Conservation (phyloP, 2,329 filamentous ascomycete species). For the Talaromyces sp. region DNA sequence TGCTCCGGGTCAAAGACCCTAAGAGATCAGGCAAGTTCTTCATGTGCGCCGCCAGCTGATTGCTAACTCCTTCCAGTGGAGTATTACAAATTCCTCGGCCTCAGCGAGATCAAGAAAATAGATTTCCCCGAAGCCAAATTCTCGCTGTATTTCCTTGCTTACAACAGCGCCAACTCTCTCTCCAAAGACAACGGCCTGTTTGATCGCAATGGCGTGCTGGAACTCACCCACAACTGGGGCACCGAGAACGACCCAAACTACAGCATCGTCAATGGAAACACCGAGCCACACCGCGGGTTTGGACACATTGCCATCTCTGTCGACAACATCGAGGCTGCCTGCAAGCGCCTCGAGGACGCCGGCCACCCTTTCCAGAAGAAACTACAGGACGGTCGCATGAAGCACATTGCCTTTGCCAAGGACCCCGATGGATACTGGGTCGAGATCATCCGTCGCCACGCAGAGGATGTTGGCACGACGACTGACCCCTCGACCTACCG, state of each 20-base stretch:
- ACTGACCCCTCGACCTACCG: constrained; percentile 74
- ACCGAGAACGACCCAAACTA: constrained; percentile 80
- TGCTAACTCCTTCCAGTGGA: constrained; percentile 52
- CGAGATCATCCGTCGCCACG: constrained; percentile 59
- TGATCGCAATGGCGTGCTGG: constrained; percentile 83
- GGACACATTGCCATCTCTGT: constrained; percentile 82
- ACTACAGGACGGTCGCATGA: constrained; percentile 80
- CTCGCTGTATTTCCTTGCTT: constrained; percentile 91
- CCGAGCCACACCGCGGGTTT: constrained; percentile 77
- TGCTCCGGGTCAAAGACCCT: constrained; percentile 93
- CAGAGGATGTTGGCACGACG: constrained; percentile 64
- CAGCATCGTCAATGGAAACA: constrained; percentile 81
- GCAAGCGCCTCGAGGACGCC: constrained; percentile 80
- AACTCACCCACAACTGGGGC: constrained; percentile 80
- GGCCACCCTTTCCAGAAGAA: constrained; percentile 96
- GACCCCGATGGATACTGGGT: constrained; percentile 81
- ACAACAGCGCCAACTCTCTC: constrained; percentile 70
- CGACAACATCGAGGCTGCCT: constrained; percentile 82
- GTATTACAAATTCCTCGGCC: constrained; percentile 90
- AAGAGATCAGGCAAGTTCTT: constrained; percentile 61
- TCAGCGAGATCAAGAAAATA: constrained; percentile 76
- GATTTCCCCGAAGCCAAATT: constrained; percentile 85
- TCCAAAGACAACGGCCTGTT: constrained; percentile 69
- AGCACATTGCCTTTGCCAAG: constrained; percentile 80
- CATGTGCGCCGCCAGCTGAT: background rate